Evolutionary conservation across 2,329 filamentous ascomycete species (phyloP).

Genomic region (Penicillium brevicompactum): DNA sequence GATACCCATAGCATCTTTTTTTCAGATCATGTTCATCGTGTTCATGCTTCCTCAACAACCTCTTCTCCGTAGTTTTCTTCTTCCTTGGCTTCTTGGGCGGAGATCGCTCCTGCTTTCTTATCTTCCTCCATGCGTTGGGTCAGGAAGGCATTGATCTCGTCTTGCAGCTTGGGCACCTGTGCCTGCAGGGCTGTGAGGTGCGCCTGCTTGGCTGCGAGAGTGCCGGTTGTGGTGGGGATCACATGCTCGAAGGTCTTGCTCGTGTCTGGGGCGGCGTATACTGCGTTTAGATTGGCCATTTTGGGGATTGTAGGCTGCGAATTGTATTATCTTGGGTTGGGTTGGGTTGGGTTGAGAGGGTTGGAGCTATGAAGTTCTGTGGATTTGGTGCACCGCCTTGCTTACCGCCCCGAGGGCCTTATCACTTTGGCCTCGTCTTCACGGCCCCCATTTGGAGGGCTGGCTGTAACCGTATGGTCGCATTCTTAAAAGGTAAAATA

Average conservation of each 20-base stretch:
- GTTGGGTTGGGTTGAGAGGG: not conserved
- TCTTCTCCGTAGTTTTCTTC: conserved; percentile 81
- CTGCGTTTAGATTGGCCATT: conserved; percentile 25
- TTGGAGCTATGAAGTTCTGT: not conserved
- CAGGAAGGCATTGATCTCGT: conserved; percentile 60
- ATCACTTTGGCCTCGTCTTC: not conserved
- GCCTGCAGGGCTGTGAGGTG: conserved; percentile 56
- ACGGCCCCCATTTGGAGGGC: not conserved
- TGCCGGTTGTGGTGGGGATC: conserved; percentile 25
- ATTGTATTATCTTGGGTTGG: not conserved
- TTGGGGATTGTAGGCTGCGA: not conserved
- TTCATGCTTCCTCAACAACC: conserved; percentile 64
- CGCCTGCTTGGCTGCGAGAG: conserved; percentile 49
- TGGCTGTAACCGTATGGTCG: not conserved
- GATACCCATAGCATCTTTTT: conserved; percentile 34
- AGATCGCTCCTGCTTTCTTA: conserved; percentile 45
- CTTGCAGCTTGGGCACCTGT: conserved; percentile 55
- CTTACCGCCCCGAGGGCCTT: conserved; percentile 6
- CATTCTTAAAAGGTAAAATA: not conserved
- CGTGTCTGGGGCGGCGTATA: conserved; percentile 32
- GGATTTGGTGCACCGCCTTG: conserved; percentile 3
- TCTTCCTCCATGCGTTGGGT: conserved; percentile 66
- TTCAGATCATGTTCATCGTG: conserved; percentile 35
- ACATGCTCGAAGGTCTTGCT: conserved; percentile 37
- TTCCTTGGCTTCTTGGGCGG: conserved; percentile 45